Evolutionary conservation across 176 grass and related monocot species (phyloP).

Genomic region (Ampelocalamus luodianensis): DNA sequence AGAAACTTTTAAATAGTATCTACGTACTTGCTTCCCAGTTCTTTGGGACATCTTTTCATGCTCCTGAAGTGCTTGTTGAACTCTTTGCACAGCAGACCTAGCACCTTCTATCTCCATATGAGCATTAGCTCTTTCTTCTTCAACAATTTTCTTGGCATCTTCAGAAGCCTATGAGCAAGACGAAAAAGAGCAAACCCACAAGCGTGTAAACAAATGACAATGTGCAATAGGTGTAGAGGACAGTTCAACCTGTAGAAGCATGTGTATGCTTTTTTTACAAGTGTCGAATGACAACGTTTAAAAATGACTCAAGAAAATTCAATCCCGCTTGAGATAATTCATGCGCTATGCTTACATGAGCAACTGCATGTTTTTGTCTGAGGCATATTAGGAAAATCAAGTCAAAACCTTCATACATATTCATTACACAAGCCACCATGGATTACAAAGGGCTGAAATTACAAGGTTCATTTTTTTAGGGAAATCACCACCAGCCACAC

Average conservation of each 20-base stretch:
- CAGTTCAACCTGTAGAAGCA: not conserved
- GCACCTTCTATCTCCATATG: conserved; percentile 74
- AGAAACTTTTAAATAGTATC: not conserved
- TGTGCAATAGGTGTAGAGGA: not conserved
- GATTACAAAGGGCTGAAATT: not conserved
- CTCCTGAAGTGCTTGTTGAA: conserved; percentile 78
- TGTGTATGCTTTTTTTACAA: not conserved
- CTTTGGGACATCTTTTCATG: conserved; percentile 59
- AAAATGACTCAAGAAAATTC: not conserved
- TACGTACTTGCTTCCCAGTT: conserved; percentile 67
- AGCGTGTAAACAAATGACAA: conserved; percentile 29
- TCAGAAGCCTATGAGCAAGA: conserved; percentile 75
- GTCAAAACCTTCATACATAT: conserved; percentile 11
- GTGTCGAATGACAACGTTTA: not conserved
- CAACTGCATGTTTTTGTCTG: not conserved
- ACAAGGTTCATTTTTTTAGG: not conserved
- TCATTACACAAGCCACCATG: not conserved
- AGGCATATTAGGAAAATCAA: conserved; percentile 15
- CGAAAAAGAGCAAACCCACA: conserved; percentile 24
- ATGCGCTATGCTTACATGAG: not conserved
- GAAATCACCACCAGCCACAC: not conserved
- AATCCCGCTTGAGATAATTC: not conserved
- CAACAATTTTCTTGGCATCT: conserved; percentile 88
- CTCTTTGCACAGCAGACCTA: conserved; percentile 69
- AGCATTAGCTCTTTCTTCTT: conserved; percentile 84